Evolutionary conservation across 78 protist genomes (phyloP).

Genomic region (Dictyostelium purpureum): DNA sequence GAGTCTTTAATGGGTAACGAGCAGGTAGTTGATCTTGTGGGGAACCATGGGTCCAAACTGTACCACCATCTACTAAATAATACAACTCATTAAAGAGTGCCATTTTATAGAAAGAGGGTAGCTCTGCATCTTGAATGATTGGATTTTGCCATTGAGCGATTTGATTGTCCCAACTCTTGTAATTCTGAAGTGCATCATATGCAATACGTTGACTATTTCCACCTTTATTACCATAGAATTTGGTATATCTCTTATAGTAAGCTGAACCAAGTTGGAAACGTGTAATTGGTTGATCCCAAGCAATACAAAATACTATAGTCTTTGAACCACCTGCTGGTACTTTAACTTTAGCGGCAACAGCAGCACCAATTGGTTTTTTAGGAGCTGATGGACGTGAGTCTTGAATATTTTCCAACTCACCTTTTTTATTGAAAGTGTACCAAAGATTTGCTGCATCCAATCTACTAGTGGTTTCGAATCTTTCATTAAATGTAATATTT

Average conservation of each 20-base stretch:
- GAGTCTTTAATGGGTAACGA: background rate
- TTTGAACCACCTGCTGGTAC: slow-evolving; percentile 24
- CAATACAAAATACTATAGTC: slow-evolving; percentile 51
- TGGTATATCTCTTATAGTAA: slow-evolving; percentile 65
- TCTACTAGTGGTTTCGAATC: slow-evolving; percentile 69
- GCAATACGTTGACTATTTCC: slow-evolving; percentile 54
- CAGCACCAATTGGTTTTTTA: slow-evolving; percentile 70
- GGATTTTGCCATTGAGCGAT: slow-evolving; percentile 85
- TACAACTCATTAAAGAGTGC: slow-evolving; percentile 89
- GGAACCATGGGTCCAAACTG: slow-evolving; percentile 84
- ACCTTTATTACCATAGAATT: slow-evolving; percentile 67
- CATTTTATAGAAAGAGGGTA: slow-evolving; percentile 75
- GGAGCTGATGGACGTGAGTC: slow-evolving; percentile 54
- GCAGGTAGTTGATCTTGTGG: background rate
- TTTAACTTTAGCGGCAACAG: slow-evolving; percentile 47
- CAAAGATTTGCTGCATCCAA: slow-evolving; percentile 78
- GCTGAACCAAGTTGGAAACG: slow-evolving; percentile 39
- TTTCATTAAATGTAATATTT: background rate
- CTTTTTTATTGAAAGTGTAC: slow-evolving; percentile 50
- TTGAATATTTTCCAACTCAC: slow-evolving; percentile 39
- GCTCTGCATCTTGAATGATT: slow-evolving; percentile 33
- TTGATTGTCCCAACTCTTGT: slow-evolving; percentile 47
- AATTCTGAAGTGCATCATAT: slow-evolving; percentile 37
- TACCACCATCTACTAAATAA: slow-evolving; percentile 88
- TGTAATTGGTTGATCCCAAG: slow-evolving; percentile 74